These are phyloP conservation scores for Solanum peruvianum DNA, from an alignment of 257 asterid genomes.

Conservation along the genomic window DNA sequence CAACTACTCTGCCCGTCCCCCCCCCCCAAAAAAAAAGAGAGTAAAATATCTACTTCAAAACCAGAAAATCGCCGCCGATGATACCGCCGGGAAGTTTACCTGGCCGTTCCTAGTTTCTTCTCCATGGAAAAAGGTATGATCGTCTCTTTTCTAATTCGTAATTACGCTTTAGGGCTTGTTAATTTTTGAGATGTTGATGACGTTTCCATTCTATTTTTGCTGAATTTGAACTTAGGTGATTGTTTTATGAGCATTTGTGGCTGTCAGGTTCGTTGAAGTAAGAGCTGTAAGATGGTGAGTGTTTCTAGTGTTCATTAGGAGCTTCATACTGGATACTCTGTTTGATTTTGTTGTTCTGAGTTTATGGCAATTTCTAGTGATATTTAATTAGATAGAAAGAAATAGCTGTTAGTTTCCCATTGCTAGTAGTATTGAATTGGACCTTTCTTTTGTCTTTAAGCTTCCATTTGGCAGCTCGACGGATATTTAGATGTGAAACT, in stretches of 20 bases:
- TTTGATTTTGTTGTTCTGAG: neutral
- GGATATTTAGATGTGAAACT: neutral
- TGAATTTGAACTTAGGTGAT: constrained; percentile 15
- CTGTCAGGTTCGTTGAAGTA: constrained; percentile 5
- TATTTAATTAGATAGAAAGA: neutral
- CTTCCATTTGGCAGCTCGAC: neutral
- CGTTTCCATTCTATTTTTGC: neutral
- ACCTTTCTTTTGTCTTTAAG: neutral
- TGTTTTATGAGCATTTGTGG: constrained; percentile 1
- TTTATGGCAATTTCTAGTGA: neutral
- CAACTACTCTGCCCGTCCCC: neutral
- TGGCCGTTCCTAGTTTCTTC: neutral
- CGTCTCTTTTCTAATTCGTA: neutral
- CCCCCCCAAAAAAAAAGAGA: neutral
- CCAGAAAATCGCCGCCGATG: neutral
- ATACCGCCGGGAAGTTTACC: constrained; percentile 11
- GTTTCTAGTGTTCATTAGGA: neutral
- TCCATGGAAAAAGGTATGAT: neutral
- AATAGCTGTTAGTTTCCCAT: neutral
- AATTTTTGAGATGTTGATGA: neutral
- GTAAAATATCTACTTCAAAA: neutral
- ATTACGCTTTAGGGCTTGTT: neutral
- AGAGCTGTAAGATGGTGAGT: constrained; percentile 40
- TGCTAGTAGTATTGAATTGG: neutral
- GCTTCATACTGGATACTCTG: neutral